phyloP scores from a whole-genome alignment of 441 rosid species.

The Geranium incanum region DNA sequence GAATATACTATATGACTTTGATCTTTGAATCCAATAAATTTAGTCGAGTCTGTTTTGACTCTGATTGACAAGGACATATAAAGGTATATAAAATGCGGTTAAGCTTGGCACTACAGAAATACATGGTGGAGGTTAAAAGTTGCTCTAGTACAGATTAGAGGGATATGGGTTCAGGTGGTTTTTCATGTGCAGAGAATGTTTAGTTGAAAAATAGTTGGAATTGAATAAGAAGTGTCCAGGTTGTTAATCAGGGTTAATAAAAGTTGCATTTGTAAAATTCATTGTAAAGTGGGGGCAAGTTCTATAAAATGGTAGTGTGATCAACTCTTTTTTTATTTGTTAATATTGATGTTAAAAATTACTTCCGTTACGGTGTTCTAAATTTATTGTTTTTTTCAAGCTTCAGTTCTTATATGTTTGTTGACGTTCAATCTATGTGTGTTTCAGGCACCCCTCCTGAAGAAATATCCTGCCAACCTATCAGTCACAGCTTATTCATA shows the following conservation, averaged over 20 bases:
- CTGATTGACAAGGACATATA: neutral
- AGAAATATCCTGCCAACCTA: constrained; percentile 78
- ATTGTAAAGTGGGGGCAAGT: neutral
- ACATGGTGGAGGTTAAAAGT: neutral
- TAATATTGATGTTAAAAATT: neutral
- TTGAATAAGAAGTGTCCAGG: neutral
- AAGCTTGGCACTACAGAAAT: neutral
- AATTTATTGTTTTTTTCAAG: neutral
- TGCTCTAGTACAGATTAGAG: neutral
- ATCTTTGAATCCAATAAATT: too few relatives aligned
- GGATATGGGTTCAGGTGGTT: neutral
- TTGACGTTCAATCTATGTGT: neutral
- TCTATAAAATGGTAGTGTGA: neutral
- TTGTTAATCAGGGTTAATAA: neutral
- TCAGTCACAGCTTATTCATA: constrained; percentile 82
- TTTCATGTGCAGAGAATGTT: neutral
- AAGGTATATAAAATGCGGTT: neutral
- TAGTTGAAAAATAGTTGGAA: neutral
- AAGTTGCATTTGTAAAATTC: neutral
- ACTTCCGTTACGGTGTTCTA: neutral
- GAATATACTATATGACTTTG: too few relatives aligned
- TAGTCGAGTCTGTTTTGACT: too few relatives aligned
- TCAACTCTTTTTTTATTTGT: neutral
- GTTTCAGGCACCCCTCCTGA: constrained; percentile 73
- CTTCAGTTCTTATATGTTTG: neutral